phyloP scores from a whole-genome alignment of 208 protist species.

The Trichomonas gallinae region DNA sequence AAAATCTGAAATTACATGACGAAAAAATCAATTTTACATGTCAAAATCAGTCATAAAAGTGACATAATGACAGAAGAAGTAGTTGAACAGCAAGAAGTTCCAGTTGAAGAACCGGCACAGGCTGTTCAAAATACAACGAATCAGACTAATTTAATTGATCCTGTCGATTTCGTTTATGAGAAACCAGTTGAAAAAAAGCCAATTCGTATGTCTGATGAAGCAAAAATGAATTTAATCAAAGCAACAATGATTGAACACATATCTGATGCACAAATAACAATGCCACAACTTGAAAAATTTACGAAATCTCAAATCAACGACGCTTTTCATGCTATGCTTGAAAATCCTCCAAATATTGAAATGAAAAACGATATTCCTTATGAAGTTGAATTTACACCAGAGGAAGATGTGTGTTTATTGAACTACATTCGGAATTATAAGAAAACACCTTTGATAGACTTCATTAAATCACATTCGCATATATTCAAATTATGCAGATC shows the following conservation, averaged over 20 bases:
- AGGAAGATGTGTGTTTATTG: neutral
- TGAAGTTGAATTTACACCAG: neutral
- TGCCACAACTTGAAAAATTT: neutral
- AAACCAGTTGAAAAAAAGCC: neutral
- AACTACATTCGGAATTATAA: neutral
- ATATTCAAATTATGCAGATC: neutral
- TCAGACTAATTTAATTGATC: neutral
- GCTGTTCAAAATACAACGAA: neutral
- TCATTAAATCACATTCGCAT: neutral
- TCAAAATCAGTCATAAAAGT: no score
- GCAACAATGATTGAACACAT: neutral
- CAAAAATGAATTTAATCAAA: neutral
- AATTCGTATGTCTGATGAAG: neutral
- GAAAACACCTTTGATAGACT: neutral
- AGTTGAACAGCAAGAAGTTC: neutral
- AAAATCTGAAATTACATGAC: no score
- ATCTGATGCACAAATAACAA: neutral
- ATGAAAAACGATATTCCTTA: neutral
- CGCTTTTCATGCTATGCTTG: neutral
- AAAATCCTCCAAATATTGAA: neutral
- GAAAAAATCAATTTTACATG: no score
- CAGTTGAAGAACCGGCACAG: neutral
- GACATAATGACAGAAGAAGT: neutral
- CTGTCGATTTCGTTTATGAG: neutral
- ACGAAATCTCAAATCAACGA: neutral